Percentiles rank a stretch among this genome's conserved stretches.
Evolutionary conservation across 1,284 basidiomycete species (phyloP).

Genomic region (Sparassis latifolia): DNA sequence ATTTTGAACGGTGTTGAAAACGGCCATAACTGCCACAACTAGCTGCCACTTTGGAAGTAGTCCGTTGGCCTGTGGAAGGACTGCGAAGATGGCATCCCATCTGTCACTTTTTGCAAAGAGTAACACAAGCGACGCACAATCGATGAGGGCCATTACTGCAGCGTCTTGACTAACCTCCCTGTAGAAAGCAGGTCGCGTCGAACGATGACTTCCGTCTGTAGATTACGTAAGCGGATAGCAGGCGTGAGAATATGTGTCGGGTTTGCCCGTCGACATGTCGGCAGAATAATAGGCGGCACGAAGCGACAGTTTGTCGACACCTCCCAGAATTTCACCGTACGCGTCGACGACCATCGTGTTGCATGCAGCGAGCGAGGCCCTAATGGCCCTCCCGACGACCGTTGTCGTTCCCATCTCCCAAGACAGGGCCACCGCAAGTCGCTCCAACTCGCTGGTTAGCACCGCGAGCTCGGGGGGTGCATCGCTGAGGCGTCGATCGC

Average conservation of each 20-base stretch:
- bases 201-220: too few species aligned
- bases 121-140: neutral
- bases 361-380: conserved; percentile 22
- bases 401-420: conserved; percentile 12
- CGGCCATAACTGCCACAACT: conserved; percentile 64
- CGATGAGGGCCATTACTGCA: neutral
- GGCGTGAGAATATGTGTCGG: neutral
- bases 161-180: too few species aligned
- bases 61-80: conserved; percentile 57
- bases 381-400: conserved; percentile 25
- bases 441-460: conserved; percentile 37
- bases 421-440: conserved; percentile 18
- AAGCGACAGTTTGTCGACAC: too few species aligned
- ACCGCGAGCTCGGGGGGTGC: conserved; percentile 30
- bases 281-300: too few species aligned
- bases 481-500: conserved; percentile 27
- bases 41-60: conserved; percentile 84
- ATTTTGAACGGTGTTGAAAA: conserved; percentile 85
- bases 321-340: neutral
- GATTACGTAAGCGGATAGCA: neutral
- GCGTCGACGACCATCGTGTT: conserved; percentile 10
- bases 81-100: conserved; percentile 5
- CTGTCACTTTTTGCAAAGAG: neutral
- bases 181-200: too few species aligned
- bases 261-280: neutral